Evolutionary conservation across 2,329 filamentous ascomycete genomes (phyloP), one percentile per base, ranked within the genome.

Genomic region (Dothistroma pini): DNA sequence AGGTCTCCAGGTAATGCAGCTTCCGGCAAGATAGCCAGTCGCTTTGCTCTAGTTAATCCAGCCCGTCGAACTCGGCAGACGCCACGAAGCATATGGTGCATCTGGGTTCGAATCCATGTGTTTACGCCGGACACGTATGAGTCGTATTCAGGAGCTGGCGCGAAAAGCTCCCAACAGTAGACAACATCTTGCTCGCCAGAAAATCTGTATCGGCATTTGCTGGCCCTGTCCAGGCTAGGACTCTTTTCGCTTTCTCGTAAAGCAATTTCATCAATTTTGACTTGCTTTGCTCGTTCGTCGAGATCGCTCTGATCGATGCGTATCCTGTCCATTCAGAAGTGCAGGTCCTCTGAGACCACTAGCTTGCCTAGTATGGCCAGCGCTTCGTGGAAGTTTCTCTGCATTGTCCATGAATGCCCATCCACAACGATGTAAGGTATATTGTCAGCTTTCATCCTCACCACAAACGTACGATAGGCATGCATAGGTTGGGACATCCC

Each of bases 291-390:
- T 25, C 60, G 35, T 32, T 66, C 63, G 5, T 38, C 49, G 12
- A 54, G 34, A 34, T 59, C 48, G 9, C 34, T 31, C 25, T 65
- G 63, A 38, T 63, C 41, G 19, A 65, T 61, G 22, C 63, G 61
- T 3, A 65, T 4, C 0, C 54, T 58, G 51, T 65, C 63, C 12
- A 59, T 51, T 61, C 63, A 65, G 19, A 61, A 57, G 25, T 35
- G n/a, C 2, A 22, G 25, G 9, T 19, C 19, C 7, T 29, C 6
- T 9, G 34, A 22, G 9, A 32, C 34, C 14, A 38, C 54, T 16
- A 56, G 11, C 4, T 31, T 32, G 11, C 34, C 54, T 7, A 56
- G 54, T 31, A n/a, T 31, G 25, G 7, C 7, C 6, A 56, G 35
- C 9, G 54, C 54, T 6, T 44, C 54, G 19, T 47, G 22, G 8